These are phyloP conservation scores for Leucoagaricus sp. DNA, from an alignment of 1,284 basidiomycete species.

Conservation along the genomic window DNA sequence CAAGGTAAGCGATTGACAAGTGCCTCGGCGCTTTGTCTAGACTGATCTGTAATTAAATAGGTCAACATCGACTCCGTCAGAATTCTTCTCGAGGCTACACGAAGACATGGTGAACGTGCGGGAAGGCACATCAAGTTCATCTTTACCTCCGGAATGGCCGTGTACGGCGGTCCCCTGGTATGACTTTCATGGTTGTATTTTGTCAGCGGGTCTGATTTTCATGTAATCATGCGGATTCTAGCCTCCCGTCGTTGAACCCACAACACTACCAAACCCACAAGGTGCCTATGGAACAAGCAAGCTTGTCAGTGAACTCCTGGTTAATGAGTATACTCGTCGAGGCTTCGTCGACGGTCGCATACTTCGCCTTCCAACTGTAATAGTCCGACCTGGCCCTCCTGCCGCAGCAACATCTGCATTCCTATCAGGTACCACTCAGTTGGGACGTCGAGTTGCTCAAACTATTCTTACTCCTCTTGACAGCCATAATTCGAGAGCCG, in stretches of 20 bases:
- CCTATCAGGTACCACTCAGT: conserved; percentile 44
- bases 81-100: conserved; percentile 48
- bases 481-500: conserved; percentile 64
- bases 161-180: conserved; percentile 63
- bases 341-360: conserved; percentile 64
- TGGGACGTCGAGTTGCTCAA: not conserved
- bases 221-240: conserved; percentile 20
- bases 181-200: conserved; percentile 10
- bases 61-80: conserved; percentile 67
- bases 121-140: conserved; percentile 49
- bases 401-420: conserved; percentile 61
- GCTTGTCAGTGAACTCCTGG: conserved; percentile 58
- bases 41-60: conserved; percentile 23
- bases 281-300: conserved; percentile 62
- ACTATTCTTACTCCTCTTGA: not conserved
- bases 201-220: not conserved
- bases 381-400: conserved; percentile 58
- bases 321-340: conserved; percentile 66
- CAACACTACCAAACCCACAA: conserved; percentile 58
- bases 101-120: conserved; percentile 35
- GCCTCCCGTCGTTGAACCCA: conserved; percentile 49
- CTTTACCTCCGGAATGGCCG: conserved; percentile 62
- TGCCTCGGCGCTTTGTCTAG: not conserved
- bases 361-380: conserved; percentile 62
- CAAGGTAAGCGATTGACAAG: conserved; percentile 31